phyloP scores from a whole-genome alignment of 208 protist genomes.

The Acanthamoeba lenticulata region DNA sequence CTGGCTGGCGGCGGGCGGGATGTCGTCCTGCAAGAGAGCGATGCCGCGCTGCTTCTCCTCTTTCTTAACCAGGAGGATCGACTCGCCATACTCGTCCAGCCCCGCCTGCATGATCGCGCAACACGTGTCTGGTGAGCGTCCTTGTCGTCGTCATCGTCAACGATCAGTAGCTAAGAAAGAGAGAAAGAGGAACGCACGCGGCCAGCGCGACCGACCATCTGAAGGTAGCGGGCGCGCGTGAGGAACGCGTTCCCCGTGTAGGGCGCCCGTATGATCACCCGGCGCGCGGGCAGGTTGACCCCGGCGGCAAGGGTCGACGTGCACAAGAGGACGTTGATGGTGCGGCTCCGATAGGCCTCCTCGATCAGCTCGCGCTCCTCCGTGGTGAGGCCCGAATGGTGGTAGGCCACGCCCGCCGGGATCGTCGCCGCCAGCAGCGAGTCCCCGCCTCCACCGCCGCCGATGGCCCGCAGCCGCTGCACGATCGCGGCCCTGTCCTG shows the following conservation, averaged over 20 bases:
- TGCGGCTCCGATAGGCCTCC: conserved; percentile 6
- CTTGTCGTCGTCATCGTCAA: too few relatives aligned
- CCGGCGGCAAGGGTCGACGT: conserved; percentile 83
- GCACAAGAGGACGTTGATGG: conserved; percentile 71
- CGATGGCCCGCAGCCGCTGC: not conserved
- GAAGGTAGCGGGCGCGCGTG: conserved; percentile 11
- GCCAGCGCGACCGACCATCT: conserved; percentile 77
- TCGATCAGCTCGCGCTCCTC: conserved; percentile 42
- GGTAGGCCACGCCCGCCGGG: conserved; percentile 82
- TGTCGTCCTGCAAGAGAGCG: not conserved
- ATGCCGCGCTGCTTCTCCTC: conserved; percentile 15
- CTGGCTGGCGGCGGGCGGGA: not conserved
- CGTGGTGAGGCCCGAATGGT: conserved; percentile 80
- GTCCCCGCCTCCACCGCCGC: conserved; percentile 53
- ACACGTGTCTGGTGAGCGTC: too few relatives aligned
- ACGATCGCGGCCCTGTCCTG: not conserved
- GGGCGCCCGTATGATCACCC: conserved; percentile 75
- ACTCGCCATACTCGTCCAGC: not conserved
- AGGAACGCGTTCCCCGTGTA: conserved; percentile 58
- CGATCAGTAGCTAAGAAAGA: too few relatives aligned
- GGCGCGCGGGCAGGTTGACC: conserved; percentile 22
- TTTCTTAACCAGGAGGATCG: not conserved
- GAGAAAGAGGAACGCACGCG: too few relatives aligned
- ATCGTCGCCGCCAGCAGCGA: conserved; percentile 66
- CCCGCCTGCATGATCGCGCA: not conserved